A percentile compares a stretch with the other conserved stretches of the same genome.
Conservation (phyloP, 2,329 filamentous ascomycete genomes). For the Talaromyces sp. region DNA sequence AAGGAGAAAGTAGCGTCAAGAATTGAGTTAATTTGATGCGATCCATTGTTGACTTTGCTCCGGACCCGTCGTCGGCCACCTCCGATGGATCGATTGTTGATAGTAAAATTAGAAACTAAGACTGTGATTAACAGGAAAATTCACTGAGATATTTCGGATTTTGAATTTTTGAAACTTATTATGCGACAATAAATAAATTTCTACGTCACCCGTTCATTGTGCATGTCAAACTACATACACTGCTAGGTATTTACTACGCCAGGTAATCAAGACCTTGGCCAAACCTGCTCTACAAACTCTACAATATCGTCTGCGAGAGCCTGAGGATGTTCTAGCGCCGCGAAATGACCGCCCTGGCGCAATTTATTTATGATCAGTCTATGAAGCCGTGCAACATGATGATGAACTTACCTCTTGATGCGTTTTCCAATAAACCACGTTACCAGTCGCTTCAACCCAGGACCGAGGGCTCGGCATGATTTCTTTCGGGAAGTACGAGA, state of each 20-base stretch:
- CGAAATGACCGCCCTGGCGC: slow-evolving; percentile 51
- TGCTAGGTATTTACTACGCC: neutral
- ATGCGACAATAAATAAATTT: neutral
- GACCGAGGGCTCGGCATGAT: slow-evolving; percentile 35
- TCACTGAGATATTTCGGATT: neutral
- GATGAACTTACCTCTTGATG: slow-evolving; percentile 26
- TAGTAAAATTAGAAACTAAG: neutral
- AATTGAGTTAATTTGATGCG: neutral
- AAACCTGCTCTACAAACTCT: slow-evolving; percentile 28
- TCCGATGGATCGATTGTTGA: slow-evolving; percentile 1
- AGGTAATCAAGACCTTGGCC: slow-evolving; percentile 13
- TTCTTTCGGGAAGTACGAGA: slow-evolving; percentile 43
- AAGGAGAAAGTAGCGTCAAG: neutral
- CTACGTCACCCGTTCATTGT: neutral
- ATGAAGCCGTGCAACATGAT: neutral
- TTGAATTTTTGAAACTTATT: neutral
- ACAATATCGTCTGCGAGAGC: slow-evolving; percentile 42
- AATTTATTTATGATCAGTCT: neutral
- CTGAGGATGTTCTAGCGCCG: slow-evolving; percentile 40
- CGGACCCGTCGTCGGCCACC: slow-evolving; percentile 8
- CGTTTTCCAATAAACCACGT: slow-evolving; percentile 34
- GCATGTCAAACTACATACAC: neutral
- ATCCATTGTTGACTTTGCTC: neutral
- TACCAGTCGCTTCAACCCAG: slow-evolving; percentile 31
- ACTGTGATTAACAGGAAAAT: neutral